phyloP scores from a whole-genome alignment of 2,329 filamentous ascomycete species.

The Trichoderma sp. region DNA sequence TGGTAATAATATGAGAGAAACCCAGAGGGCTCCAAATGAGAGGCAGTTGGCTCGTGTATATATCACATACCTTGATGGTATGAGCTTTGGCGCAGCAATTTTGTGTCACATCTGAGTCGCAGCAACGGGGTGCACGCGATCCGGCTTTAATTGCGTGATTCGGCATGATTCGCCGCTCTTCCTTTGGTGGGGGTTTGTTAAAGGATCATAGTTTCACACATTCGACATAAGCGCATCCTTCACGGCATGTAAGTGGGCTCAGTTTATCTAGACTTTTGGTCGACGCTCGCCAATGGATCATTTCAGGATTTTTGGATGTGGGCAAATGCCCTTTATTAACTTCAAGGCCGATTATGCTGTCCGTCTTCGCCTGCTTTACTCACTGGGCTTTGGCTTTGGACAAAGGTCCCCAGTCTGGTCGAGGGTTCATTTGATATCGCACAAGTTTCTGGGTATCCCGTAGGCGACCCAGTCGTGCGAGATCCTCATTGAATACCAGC shows the following conservation, averaged over 20 bases:
- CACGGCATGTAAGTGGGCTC: not conserved
- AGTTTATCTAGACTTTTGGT: not conserved
- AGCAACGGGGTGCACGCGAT: conserved; percentile 9
- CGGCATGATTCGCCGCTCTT: conserved; percentile 17
- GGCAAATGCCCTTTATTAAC: conserved; percentile 21
- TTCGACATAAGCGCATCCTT: not conserved
- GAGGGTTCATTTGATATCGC: conserved; percentile 85
- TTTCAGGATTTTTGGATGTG: conserved; percentile 22
- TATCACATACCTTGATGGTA: not conserved
- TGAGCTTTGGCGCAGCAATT: not conserved
- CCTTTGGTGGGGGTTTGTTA: not conserved
- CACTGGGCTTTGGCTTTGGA: conserved; percentile 55
- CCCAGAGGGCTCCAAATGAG: not conserved
- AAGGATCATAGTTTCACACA: not conserved
- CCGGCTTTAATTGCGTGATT: conserved; percentile 16
- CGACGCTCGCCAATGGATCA: not conserved
- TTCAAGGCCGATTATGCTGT: not conserved
- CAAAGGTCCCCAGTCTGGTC: conserved; percentile 93
- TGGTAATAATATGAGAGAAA: not conserved
- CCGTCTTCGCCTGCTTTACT: conserved; percentile 32
- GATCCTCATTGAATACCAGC: conserved; percentile 68
- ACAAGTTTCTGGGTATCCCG: conserved; percentile 66
- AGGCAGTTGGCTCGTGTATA: not conserved
- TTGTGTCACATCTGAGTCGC: not conserved
- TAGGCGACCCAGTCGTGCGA: conserved; percentile 73